These are phyloP conservation scores for Prunus yedoensis DNA, from an alignment of 331 rosid species.

Conservation along the genomic window DNA sequence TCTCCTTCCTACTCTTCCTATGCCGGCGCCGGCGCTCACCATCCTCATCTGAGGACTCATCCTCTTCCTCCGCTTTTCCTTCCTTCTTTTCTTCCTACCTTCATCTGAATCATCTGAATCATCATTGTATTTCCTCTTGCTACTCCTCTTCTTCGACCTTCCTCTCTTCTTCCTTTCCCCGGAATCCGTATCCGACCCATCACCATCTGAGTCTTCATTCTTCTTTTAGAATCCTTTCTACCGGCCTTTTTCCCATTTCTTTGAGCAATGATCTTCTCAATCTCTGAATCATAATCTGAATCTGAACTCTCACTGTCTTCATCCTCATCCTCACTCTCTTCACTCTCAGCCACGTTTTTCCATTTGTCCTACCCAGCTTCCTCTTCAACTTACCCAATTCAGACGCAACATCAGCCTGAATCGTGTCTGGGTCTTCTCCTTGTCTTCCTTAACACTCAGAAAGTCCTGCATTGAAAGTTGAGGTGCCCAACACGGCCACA, in stretches of 20 bases:
- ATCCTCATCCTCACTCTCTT: conserved; percentile 67
- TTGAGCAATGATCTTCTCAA: conserved; percentile 72
- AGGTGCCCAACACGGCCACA: conserved; percentile 98
- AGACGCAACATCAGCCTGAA: conserved; percentile 50
- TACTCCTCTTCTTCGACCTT: conserved; percentile 72
- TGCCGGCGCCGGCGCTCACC: conserved; percentile 34
- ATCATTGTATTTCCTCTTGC: conserved; percentile 51
- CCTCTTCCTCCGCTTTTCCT: conserved; percentile 67
- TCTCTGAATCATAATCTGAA: conserved; percentile 72
- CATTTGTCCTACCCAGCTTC: conserved; percentile 37
- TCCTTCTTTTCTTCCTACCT: conserved; percentile 54
- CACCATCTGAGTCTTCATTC: conserved; percentile 39
- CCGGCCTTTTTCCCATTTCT: conserved; percentile 56
- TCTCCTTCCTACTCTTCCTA: conserved; percentile 80
- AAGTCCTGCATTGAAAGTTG: conserved; percentile 84
- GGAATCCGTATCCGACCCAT: conserved; percentile 47
- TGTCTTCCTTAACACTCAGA: conserved; percentile 71
- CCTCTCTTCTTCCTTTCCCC: conserved; percentile 72
- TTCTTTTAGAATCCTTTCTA: conserved; percentile 46
- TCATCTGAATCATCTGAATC: conserved; percentile 48
- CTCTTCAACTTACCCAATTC: conserved; percentile 71
- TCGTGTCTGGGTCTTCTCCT: conserved; percentile 59
- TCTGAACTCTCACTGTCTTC: conserved; percentile 70
- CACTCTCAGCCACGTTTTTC: conserved; percentile 47
- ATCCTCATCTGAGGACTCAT: conserved; percentile 62